Conservation (phyloP, 306 rosid genomes). For the Psophocarpus tetragonolobus region DNA sequence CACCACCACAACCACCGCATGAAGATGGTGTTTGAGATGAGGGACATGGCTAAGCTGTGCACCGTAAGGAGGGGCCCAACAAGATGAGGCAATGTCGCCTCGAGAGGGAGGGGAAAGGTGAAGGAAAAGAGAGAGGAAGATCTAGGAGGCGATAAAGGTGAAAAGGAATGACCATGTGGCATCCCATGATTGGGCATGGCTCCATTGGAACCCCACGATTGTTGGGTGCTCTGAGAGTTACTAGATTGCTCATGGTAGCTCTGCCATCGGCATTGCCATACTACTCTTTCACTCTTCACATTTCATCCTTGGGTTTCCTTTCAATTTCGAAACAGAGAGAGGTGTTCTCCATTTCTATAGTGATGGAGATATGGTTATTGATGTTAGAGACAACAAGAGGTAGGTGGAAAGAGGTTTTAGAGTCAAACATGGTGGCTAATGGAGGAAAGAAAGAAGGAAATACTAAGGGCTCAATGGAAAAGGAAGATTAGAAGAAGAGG, state of each 20-base stretch:
- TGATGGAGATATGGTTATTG: too few relatives aligned
- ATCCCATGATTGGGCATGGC: conserved; percentile 78
- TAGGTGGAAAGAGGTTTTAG: too few relatives aligned
- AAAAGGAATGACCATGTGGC: conserved; percentile 94
- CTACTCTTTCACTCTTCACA: not conserved
- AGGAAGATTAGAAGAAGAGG: too few relatives aligned
- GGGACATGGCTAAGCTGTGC: conserved; percentile 70
- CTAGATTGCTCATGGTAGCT: conserved; percentile 37
- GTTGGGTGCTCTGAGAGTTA: conserved; percentile 86
- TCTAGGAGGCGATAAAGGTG: conserved; percentile 57
- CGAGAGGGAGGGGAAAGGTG: conserved; percentile 41
- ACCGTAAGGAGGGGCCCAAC: conserved; percentile 67
- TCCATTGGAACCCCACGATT: conserved; percentile 80
- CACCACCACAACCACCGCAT: conserved; percentile 86
- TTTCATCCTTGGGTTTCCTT: too few relatives aligned
- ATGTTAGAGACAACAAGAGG: too few relatives aligned
- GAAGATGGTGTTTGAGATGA: conserved; percentile 69
- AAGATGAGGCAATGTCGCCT: conserved; percentile 58
- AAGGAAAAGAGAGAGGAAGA: conserved; percentile 52
- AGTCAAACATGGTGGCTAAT: too few relatives aligned
- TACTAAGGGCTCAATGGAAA: too few relatives aligned
- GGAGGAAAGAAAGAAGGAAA: too few relatives aligned
- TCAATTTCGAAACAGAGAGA: too few relatives aligned
- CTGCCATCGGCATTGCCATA: too few relatives aligned
- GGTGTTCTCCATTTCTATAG: too few relatives aligned